phyloP scores from a whole-genome alignment of 2,329 filamentous ascomycete species.

The Trichoderma lentiforme region DNA sequence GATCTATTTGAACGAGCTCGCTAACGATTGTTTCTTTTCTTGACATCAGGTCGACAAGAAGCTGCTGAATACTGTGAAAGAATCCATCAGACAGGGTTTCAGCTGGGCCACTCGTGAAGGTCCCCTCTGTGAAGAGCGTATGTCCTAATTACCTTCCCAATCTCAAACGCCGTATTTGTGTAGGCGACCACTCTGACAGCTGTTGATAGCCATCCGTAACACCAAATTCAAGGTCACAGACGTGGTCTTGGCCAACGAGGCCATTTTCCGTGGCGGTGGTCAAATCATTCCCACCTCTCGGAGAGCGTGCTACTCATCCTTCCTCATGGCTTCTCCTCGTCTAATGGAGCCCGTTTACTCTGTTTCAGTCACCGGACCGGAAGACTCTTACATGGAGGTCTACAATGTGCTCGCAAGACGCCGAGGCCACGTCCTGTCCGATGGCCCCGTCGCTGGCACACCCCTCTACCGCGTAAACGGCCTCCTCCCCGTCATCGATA shows the following conservation, averaged over 20 bases:
- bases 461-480: conserved; percentile 90
- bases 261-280: conserved; percentile 91
- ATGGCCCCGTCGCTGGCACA: conserved; percentile 89
- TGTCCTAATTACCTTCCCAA: conserved; percentile 38
- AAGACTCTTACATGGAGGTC: conserved; percentile 80
- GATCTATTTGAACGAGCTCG: not conserved
- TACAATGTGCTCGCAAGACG: conserved; percentile 90
- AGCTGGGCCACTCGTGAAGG: conserved; percentile 95
- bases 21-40: conserved; percentile 1
- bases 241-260: conserved; percentile 77
- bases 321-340: conserved; percentile 92
- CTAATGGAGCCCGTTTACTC: conserved; percentile 96
- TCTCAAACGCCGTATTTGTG: too few species aligned
- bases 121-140: conserved; percentile 94
- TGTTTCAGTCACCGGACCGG: conserved; percentile 87
- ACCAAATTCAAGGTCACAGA: conserved; percentile 97
- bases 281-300: conserved; percentile 96
- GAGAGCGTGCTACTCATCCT: conserved; percentile 90
- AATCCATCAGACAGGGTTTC: conserved; percentile 93
- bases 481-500: conserved; percentile 92
- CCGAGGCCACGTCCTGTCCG: conserved; percentile 88
- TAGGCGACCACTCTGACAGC: conserved; percentile 23
- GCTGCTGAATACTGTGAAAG: conserved; percentile 78
- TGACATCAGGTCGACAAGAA: conserved; percentile 76
- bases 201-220: conserved; percentile 79